Percentiles rank a stretch among this genome's conserved stretches.
phyloP scores from a whole-genome alignment of 805 yeast genomes.

The Metschnikowia lunata region DNA sequence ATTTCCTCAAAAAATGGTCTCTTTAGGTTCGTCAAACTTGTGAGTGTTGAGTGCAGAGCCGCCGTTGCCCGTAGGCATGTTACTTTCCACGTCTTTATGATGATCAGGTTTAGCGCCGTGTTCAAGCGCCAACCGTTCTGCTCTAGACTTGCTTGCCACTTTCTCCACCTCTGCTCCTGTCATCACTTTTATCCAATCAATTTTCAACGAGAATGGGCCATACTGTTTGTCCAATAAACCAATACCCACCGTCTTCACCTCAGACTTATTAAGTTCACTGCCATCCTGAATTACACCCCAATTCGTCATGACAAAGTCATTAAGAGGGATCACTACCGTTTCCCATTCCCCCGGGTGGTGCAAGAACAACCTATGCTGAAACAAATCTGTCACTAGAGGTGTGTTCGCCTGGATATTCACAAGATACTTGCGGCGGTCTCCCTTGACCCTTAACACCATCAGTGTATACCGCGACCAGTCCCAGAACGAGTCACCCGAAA shows the following conservation, averaged over 20 bases:
- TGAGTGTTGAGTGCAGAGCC: slow-evolving; percentile 28
- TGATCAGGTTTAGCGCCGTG: slow-evolving; percentile 2
- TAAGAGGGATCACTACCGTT: slow-evolving; percentile 70
- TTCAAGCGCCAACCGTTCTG: slow-evolving; percentile 17
- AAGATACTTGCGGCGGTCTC: slow-evolving; percentile 68
- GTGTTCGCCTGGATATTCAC: slow-evolving; percentile 80
- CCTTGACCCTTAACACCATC: slow-evolving; percentile 65
- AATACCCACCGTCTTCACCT: slow-evolving; percentile 68
- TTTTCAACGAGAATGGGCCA: slow-evolving; percentile 67
- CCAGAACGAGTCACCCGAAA: slow-evolving; percentile 50
- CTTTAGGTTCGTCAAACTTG: slow-evolving; percentile 31
- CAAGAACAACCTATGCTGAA: slow-evolving; percentile 74
- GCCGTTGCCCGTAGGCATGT: slow-evolving; percentile 21
- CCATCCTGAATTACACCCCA: slow-evolving; percentile 61
- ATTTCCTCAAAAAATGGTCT: slow-evolving; percentile 23
- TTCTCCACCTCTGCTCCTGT: slow-evolving; percentile 49
- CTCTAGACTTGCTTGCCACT: slow-evolving; percentile 35
- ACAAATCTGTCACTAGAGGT: slow-evolving; percentile 71
- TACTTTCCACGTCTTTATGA: slow-evolving; percentile 15
- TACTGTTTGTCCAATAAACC: slow-evolving; percentile 74
- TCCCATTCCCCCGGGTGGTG: slow-evolving; percentile 78
- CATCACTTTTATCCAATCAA: slow-evolving; percentile 71
- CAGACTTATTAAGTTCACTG: slow-evolving; percentile 54
- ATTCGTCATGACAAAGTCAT: slow-evolving; percentile 78
- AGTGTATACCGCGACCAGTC: slow-evolving; percentile 65